These are phyloP conservation scores for Leccinum holopus DNA, from an alignment of 1,284 basidiomycete genomes.

Conservation along the genomic window DNA sequence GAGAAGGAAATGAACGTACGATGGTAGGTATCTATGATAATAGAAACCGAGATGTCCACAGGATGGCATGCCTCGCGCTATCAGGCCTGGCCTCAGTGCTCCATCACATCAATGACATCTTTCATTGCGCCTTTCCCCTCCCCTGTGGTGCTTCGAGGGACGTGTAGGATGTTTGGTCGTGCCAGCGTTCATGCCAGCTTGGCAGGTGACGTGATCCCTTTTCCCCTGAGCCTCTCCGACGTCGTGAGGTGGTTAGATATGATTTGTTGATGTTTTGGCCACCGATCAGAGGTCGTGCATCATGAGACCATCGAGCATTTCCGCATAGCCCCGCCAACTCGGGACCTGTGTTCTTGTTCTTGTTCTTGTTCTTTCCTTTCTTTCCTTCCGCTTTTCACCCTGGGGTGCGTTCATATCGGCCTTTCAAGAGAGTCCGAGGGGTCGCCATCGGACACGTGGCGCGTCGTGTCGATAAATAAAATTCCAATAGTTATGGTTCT, in stretches of 20 bases:
- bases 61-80: constrained; percentile 11
- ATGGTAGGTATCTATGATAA: background rate
- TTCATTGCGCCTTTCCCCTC: background rate
- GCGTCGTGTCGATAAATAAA: background rate
- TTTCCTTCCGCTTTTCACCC: background rate
- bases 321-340: background rate
- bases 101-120: background rate
- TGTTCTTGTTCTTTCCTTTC: background rate
- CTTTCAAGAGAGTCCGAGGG: background rate
- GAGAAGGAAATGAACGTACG: constrained; percentile 2
- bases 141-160: background rate
- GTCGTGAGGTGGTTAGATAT: background rate
- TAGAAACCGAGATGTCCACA: constrained; percentile 5
- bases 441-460: constrained; percentile 3
- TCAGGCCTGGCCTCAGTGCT: background rate
- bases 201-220: background rate
- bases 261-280: background rate
- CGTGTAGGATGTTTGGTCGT: background rate
- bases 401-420: constrained; percentile 4
- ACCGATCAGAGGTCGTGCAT: background rate
- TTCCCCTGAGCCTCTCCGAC: background rate
- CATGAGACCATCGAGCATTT: background rate
- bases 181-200: constrained; percentile 5
- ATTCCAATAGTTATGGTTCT: background rate
- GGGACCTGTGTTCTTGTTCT: background rate